Percentiles rank a stretch among this genome's conserved stretches.
Evolutionary conservation across 208 protist genomes (phyloP).

Genomic region (Acanthamoeba castellanii): DNA sequence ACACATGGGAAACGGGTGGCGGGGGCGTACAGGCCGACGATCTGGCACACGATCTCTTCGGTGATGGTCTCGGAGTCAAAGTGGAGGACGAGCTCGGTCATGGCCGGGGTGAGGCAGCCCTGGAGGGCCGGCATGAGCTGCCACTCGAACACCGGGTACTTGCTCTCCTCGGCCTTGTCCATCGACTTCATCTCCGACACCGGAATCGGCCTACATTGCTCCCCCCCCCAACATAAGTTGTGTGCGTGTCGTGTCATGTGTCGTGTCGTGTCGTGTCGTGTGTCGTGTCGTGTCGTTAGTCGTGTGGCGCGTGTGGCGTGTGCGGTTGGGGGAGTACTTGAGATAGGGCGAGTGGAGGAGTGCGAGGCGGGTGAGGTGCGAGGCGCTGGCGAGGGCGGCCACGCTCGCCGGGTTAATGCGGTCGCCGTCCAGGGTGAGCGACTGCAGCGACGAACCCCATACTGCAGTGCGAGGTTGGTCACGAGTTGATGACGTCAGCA

Average conservation of each 20-base stretch:
- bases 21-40: not conserved
- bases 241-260: not conserved
- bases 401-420: constrained; percentile 14
- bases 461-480: not conserved
- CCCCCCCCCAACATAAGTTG: not conserved
- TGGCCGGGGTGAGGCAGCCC: constrained; percentile 6
- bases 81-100: not conserved
- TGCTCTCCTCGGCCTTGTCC: constrained; percentile 19
- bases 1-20: not conserved
- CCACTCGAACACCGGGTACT: constrained; percentile 37
- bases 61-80: constrained; percentile 35
- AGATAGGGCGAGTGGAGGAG: constrained; percentile 16
- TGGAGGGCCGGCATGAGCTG: constrained; percentile 8
- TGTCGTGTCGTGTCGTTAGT: not conserved
- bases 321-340: not conserved
- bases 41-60: constrained; percentile 20
- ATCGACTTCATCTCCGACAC: constrained; percentile 34
- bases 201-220: not conserved
- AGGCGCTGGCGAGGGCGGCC: not conserved
- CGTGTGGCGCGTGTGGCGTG: not conserved
- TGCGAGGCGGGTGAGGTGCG: constrained; percentile 8
- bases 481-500: not conserved
- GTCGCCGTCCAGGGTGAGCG: not conserved
- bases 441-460: not conserved
- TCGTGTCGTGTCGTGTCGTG: not conserved